These are phyloP conservation scores for Coprinopsis sp. DNA, from an alignment of 768 basidiomycete species.

Conservation along the genomic window DNA sequence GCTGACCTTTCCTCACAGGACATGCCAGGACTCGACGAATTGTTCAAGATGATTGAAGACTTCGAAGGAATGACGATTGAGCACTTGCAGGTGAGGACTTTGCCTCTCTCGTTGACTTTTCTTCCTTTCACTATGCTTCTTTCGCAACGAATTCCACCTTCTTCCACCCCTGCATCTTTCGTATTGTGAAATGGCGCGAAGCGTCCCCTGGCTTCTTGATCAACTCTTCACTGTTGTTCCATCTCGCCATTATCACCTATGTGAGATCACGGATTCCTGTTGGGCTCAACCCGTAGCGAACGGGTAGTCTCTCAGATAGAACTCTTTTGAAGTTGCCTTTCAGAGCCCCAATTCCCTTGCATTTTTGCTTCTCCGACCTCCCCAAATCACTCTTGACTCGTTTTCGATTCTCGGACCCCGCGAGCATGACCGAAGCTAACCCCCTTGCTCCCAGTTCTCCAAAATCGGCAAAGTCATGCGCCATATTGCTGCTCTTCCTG, in stretches of 20 bases:
- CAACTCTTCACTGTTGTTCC: too few relatives aligned
- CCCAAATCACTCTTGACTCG: neutral
- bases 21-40: conserved; percentile 65
- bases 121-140: neutral
- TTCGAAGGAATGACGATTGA: conserved; percentile 76
- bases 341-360: too few relatives aligned
- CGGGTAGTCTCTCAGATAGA: too few relatives aligned
- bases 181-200: too few relatives aligned
- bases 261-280: too few relatives aligned
- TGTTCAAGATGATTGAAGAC: conserved; percentile 73
- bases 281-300: too few relatives aligned
- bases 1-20: conserved; percentile 41
- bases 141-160: neutral
- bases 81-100: conserved; percentile 46
- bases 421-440: conserved; percentile 8
- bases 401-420: neutral
- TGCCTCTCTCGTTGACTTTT: neutral
- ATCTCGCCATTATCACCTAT: too few relatives aligned
- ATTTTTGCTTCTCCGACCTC: neutral
- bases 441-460: conserved; percentile 49
- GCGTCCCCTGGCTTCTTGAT: too few relatives aligned
- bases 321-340: too few relatives aligned
- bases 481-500: conserved; percentile 60
- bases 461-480: conserved; percentile 89
- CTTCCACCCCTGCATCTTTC: neutral